Evolutionary conservation across 2,329 filamentous ascomycete genomes (phyloP).

Genomic region (Colletotrichum chlorophyti): DNA sequence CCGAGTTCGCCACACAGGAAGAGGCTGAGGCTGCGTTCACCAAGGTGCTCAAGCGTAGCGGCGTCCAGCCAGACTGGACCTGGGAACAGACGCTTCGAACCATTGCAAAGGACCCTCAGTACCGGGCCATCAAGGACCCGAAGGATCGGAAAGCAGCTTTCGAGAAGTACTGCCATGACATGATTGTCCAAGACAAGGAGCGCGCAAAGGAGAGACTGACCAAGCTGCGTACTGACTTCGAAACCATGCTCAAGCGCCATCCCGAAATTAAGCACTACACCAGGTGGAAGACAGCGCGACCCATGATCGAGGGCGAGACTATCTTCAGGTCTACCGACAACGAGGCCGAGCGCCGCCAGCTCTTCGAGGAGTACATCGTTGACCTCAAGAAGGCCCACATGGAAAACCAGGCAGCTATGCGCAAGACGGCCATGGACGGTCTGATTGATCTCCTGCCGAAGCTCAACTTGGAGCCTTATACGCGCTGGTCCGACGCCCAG

Average conservation of each 20-base stretch:
- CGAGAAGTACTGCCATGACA: constrained; percentile 91
- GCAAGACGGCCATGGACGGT: constrained; percentile 84
- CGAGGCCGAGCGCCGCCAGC: constrained; percentile 84
- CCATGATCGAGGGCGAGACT: constrained; percentile 93
- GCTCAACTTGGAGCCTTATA: constrained; percentile 89
- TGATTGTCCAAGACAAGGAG: constrained; percentile 91
- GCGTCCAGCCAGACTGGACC: constrained; percentile 88
- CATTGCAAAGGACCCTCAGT: constrained; percentile 90
- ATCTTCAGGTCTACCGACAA: constrained; percentile 92
- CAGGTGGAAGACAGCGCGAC: constrained; percentile 93
- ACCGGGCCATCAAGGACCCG: constrained; percentile 90
- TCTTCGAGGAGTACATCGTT: constrained; percentile 92
- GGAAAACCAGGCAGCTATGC: constrained; percentile 74
- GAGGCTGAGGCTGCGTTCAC: constrained; percentile 93
- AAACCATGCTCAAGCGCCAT: constrained; percentile 93
- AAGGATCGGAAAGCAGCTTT: constrained; percentile 90
- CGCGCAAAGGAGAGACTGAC: constrained; percentile 90
- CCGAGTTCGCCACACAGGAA: constrained; percentile 79
- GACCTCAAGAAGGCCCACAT: constrained; percentile 82
- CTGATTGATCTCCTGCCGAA: constrained; percentile 79
- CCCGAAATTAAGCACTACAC: constrained; percentile 98
- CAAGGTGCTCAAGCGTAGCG: constrained; percentile 85
- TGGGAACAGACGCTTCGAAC: constrained; percentile 90
- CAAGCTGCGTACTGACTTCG: constrained; percentile 93
- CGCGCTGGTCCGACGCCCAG: constrained; percentile 91